Evolutionary conservation across 352 stramenopile genomes (phyloP).

Genomic region (Peronospora tabacina): DNA sequence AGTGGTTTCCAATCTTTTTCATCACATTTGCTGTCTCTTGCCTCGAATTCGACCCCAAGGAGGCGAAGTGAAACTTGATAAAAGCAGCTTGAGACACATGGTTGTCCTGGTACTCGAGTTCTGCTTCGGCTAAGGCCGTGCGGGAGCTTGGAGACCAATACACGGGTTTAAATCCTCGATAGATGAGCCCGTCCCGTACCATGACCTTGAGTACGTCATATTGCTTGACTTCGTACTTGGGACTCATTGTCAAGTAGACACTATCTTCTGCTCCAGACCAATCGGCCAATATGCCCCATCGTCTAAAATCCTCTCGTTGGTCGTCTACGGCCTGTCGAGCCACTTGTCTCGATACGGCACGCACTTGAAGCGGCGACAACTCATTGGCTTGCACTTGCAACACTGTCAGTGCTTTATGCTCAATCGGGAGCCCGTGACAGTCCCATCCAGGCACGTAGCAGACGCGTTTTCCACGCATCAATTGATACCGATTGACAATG

Average conservation of each 20-base stretch:
- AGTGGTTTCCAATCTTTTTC: constrained; percentile 32
- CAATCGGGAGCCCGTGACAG: constrained; percentile 98
- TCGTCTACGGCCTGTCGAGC: constrained; percentile 89
- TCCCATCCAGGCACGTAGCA: constrained; percentile 98
- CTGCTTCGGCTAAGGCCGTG: constrained; percentile 96
- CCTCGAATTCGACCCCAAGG: constrained; percentile 21
- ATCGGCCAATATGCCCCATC: constrained; percentile 91
- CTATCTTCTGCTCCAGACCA: constrained; percentile 63
- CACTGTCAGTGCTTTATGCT: constrained; percentile 94
- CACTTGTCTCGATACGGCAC: constrained; percentile 87
- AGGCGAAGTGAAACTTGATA: constrained; percentile 74
- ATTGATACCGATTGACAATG: constrained; percentile 95
- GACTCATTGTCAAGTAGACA: constrained; percentile 92
- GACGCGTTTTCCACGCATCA: constrained; percentile 91
- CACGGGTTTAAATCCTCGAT: constrained; percentile 96
- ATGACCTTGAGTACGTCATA: constrained; percentile 97
- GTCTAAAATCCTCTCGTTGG: constrained; percentile 89
- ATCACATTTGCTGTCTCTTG: constrained; percentile 20
- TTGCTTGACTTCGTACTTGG: constrained; percentile 93
- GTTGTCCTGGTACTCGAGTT: constrained; percentile 97
- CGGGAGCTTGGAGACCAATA: constrained; percentile 96
- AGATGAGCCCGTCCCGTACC: constrained; percentile 93
- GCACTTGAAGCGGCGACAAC: constrained; percentile 88
- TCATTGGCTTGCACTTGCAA: constrained; percentile 58
- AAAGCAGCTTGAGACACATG: constrained; percentile 95